These are phyloP conservation scores for Rhodamnia rubescens DNA, from an alignment of 345 rosid species.

Conservation along the genomic window DNA sequence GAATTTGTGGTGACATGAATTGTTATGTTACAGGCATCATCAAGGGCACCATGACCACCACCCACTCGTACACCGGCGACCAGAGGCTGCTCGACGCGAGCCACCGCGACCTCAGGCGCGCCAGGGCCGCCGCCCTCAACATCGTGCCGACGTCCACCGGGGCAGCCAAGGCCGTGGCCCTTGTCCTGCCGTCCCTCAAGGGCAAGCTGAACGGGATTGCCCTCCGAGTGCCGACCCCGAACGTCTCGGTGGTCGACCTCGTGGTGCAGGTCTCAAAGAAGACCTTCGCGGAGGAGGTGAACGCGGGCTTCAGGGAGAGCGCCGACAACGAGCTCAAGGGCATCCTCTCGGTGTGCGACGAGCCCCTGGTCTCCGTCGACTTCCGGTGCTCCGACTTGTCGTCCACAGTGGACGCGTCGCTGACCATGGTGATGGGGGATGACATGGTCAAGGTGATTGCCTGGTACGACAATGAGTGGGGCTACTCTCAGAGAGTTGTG, in stretches of 20 bases:
- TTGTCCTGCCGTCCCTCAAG: conserved; percentile 81
- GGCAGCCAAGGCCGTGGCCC: conserved; percentile 95
- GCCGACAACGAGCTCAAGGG: conserved; percentile 81
- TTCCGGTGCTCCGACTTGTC: conserved; percentile 92
- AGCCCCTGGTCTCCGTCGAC: conserved; percentile 88
- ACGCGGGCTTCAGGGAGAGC: conserved; percentile 75
- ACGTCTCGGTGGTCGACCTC: conserved; percentile 87
- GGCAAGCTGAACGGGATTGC: conserved; percentile 95
- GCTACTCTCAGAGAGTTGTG: conserved; percentile 96
- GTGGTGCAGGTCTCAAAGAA: conserved; percentile 91
- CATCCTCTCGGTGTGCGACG: conserved; percentile 78
- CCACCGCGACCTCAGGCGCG: conserved; percentile 96
- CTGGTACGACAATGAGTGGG: conserved; percentile 98
- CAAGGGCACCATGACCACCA: conserved; percentile 98
- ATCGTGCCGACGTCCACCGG: conserved; percentile 95
- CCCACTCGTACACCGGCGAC: conserved; percentile 98
- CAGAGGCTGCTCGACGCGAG: conserved; percentile 89
- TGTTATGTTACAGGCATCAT: conserved; percentile 49
- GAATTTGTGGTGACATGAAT: background rate
- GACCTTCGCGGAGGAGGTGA: conserved; percentile 91
- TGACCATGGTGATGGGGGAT: conserved; percentile 98
- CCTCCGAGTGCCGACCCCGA: conserved; percentile 93
- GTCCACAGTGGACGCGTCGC: conserved; percentile 74
- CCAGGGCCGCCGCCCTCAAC: conserved; percentile 92
- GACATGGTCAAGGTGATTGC: conserved; percentile 98